Base-by-base conservation (phyloP, 192 early-diverging fungal genomes). In the Backusella macrospora region DNA sequence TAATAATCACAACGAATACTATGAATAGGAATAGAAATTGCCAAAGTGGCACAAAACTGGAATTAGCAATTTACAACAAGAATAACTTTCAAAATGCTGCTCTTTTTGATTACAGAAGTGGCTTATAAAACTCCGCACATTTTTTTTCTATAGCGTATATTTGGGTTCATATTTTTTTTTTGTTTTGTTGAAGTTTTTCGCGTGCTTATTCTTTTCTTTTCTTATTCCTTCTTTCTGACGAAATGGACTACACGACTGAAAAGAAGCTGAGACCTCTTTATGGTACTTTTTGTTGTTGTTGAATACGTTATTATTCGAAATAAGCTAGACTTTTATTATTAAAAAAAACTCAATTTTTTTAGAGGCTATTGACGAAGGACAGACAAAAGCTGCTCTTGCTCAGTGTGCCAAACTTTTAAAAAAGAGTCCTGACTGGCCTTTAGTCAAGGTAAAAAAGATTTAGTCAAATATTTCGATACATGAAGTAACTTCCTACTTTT, bases 351-450 rank as follows among this genome's bases (percentile, higher is more conserved):
- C 5, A n/a, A 12, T 9, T 8, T 26, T 8, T 45, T 23, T 52
- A 85, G 91, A 93, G 74, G 86, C 87, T 14, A 84, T 93, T 71
- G 91, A 93, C 66, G 76, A 80, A 4, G 82, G 84, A 29, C 88
- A 92, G 55, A 90, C 89, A 71, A 92, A 89, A 75, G 83, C 82
- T 55, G 91, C 90, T 7, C 55, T 92, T 4, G 76, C 83, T 62
- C 80, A 88, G 21, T 85, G 82, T 68, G 85, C 86, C 49, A 95
- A 94, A 74, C 78, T 86, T 3, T 72, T 94, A 46, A 94, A 94
- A 80, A 95, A 91, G 76, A 83, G 83, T 26, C 88, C 87, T 29
- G 82, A 92, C 42, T 79, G 84, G 52, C 81, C 86, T 44, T 80
- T 89, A 18, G 70, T 91, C 47, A 92, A 93, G 84, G 93, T 93